These are phyloP conservation scores for Trichophyton schoenleinii DNA, from an alignment of 2,329 filamentous ascomycete species.

Conservation along the genomic window DNA sequence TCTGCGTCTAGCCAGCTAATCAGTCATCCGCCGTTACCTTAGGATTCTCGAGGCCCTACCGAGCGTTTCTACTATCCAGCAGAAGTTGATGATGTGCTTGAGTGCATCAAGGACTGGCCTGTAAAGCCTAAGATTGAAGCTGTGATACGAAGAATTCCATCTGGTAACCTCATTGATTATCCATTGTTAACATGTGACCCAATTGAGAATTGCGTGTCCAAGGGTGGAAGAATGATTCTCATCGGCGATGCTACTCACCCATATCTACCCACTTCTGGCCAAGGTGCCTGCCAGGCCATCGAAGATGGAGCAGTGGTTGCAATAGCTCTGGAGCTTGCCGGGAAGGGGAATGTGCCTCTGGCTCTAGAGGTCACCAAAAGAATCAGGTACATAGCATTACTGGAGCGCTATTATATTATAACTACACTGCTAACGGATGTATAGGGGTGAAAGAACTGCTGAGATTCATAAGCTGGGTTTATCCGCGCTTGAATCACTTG, in stretches of 20 bases:
- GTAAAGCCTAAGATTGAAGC: neutral
- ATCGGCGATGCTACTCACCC: constrained; percentile 47
- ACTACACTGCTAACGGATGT: neutral
- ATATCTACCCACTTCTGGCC: constrained; percentile 46
- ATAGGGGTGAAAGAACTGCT: neutral
- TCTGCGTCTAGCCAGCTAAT: neutral
- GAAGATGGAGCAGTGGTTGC: constrained; percentile 45
- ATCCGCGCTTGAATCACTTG: neutral
- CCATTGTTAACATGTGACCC: neutral
- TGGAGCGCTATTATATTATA: no score
- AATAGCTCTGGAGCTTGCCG: constrained; percentile 17
- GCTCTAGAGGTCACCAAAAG: constrained; percentile 5
- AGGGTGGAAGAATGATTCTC: constrained; percentile 16
- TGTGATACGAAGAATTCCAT: neutral
- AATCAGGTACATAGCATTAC: constrained; percentile 4
- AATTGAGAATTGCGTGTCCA: constrained; percentile 5
- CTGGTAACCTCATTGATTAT: neutral
- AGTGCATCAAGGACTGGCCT: constrained; percentile 4
- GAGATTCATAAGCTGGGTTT: neutral
- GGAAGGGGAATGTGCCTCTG: constrained; percentile 5
- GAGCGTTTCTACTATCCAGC: neutral
- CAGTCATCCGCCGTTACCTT: neutral
- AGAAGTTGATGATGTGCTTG: neutral
- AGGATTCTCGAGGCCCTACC: neutral
- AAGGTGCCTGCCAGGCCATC: constrained; percentile 49